A percentile compares a stretch with the other conserved stretches of the same genome.
Conservation (phyloP, 192 early-diverging fungal genomes). For the Coemansia sp. region DNA sequence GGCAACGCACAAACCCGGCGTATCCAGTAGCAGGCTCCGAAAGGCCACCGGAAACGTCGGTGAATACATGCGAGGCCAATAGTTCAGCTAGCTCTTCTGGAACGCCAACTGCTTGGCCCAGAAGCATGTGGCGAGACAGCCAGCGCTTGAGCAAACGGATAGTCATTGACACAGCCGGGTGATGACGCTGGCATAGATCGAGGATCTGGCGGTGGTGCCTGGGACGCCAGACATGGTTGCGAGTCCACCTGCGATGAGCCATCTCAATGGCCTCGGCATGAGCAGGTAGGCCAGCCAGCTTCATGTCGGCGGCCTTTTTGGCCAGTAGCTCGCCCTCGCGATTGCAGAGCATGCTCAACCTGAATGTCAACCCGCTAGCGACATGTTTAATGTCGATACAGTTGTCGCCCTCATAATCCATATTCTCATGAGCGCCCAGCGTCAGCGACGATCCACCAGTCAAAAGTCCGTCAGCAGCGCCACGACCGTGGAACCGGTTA, state of each 20-base stretch:
- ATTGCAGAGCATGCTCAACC: conserved; percentile 74
- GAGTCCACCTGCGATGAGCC: conserved; percentile 37
- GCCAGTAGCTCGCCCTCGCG: conserved; percentile 69
- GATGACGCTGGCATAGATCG: conserved; percentile 69
- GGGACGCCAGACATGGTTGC: conserved; percentile 32
- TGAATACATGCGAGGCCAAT: conserved; percentile 71
- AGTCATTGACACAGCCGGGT: conserved; percentile 75
- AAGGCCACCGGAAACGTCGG: conserved; percentile 58
- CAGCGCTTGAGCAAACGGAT: conserved; percentile 91
- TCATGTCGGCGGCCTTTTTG: conserved; percentile 49
- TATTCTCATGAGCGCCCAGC: conserved; percentile 18
- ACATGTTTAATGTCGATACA: conserved; percentile 74
- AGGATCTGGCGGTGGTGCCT: conserved; percentile 61
- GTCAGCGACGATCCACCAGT: conserved; percentile 25
- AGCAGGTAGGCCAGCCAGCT: conserved; percentile 44
- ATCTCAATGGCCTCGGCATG: conserved; percentile 56
- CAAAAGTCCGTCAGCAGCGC: conserved; percentile 56
- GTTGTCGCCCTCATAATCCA: conserved; percentile 44
- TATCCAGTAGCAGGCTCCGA: conserved; percentile 65
- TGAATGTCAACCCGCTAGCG: conserved; percentile 73
- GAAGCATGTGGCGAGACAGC: conserved; percentile 81
- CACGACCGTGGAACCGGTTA: conserved; percentile 57
- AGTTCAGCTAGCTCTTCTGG: conserved; percentile 81
- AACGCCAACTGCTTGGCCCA: conserved; percentile 60
- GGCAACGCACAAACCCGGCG: conserved; percentile 75